Evolutionary conservation across 106 monocot species (phyloP), one percentile per base, ranked within the genome.

Genomic region (Narthecium ossifragum): DNA sequence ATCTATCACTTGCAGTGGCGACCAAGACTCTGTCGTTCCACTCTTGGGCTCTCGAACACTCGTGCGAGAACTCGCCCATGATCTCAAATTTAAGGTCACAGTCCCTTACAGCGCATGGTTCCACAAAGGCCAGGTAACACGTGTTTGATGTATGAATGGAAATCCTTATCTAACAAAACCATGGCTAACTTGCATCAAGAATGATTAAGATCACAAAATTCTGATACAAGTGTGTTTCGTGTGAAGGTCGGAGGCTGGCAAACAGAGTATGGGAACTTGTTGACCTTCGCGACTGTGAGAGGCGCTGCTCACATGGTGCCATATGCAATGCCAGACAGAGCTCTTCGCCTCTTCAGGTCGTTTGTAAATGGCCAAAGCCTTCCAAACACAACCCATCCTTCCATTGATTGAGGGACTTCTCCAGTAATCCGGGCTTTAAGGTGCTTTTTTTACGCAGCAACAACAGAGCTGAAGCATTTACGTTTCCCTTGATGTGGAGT

Each of bases 11-110:
- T 53, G 18, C 86, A 96, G 94, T 66, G 94, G 94, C 6, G 94
- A 96, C 54, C 94, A 96, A 84, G 94, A 96, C 50, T 96, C 94
- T 6, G 88, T 90, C 1, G 85, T 96, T 26, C 86, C 94, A 12
- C 70, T 96, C 1, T 53, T 90, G 39, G 94, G 94, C 28, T 83
- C 86, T 10, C 53, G 94, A 62, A 86, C 89, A 14, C 72, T 89
- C 3, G 80, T 86, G 28, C 70, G 86, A 15, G 94, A 96, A 66
- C 61, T 96, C 23, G 94, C 94, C 6, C 75, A 81, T 51, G 75
- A 77, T 30, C 36, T 90, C 33, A 64, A 74, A 34, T 70, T 80
- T 52, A 59, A 63, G 14, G 59, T 81, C 4, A 83, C 83, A 14
- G 66, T 83, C 14, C 86, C 94, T 51, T 96, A 96, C 57, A 60